Base-by-base conservation (phyloP, 352 stramenopile species). In the Globisporangium heterothallicum region DNA sequence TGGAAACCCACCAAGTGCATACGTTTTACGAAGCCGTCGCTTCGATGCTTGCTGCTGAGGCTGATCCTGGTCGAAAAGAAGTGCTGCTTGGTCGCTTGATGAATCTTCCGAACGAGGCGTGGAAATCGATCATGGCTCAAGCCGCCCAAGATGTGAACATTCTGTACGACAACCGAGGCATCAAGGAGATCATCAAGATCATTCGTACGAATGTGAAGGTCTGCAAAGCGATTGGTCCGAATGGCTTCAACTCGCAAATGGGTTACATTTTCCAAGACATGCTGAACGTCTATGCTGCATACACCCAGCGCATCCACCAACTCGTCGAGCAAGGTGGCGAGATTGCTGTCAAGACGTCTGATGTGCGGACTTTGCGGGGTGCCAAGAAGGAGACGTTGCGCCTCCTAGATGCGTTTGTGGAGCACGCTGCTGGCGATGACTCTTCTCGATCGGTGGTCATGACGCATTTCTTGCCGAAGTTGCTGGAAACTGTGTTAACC, bases 11-110 rank as follows among this genome's bases (percentile, higher is more conserved):
- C 75, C 97, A 99, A 80, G 86, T 99, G 19, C 95, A 99, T 70
- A 97, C 96, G 21, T 99, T 99, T 68, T 99, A 99, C 72, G 96
- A 99, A 78, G 95, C 97, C 22, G 93, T 98, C 13, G 97, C 90
- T 5, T 94, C 76, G 27, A 92, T 92, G 81, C 61, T 91, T 40
- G 81, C 83, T 26, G 81, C 85, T 19, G 80, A 92, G 36, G 74
- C 75, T 59, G 62, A 87, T 68, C 49, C 81, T 74, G 58, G 82
- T 49, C 59, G 97, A 64, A 95, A 97, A 60, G 81, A 95, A 56
- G 79, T 87, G 38, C 69, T 98, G 30, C 78, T 98, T 48, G 76
- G 70, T 32, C 92, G 92, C 52, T 70, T 99, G 22, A 99, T 99
- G 96, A 92, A 95, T 55, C 70, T 98, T 13, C 92, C 94, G 0